Evolutionary conservation across 2,329 filamentous ascomycete species (phyloP), one percentile per base, ranked within the genome.

Genomic region (Leptosphaerulina australis): DNA sequence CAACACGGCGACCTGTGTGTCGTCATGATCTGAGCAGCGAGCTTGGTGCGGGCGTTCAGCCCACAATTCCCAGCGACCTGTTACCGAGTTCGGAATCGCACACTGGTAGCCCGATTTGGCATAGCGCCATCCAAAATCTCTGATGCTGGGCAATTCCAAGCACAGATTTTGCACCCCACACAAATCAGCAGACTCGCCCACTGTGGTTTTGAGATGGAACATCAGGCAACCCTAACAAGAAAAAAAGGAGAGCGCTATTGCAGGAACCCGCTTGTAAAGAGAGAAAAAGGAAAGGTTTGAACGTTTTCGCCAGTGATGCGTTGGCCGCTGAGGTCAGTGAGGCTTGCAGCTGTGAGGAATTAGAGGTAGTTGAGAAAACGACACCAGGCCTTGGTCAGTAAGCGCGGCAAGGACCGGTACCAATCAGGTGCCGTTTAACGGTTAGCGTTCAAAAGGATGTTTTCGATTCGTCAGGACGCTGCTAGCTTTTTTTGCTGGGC

Each of bases 21-120:
- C 68, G 68, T 70, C 66, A 70, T 71, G 63, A 68, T 69, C 52
- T 58, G 58, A 64, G 34, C 43, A 44, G 44, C 38, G 8, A 36
- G 40, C 40, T 18, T 50, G 47, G 47, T 44, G 39, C 33, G 28
- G 46, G 55, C 50, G 36, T 52, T 56, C 53, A 50, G 47, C 44
- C 53, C 53, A 55, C 55, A 50, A 41, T 54, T 57, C 63, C 68
- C 67, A 62, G 59, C 56, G 53, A 57, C 63, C 57, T 59, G 60
- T 62, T 58, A 61, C 56, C 55, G 56, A 55, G 54, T 51, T 50
- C 47, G 58, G 52, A 56, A 46, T 62, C 53, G 61, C 60, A 36
- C 50, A 52, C 52, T 59, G 52, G 58, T 50, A 55, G 40, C 45
- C 55, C 55, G n/a, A 50, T 57, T 50, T 24, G 49, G 57, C 11